These are phyloP conservation scores for Esteya vermicola DNA, from an alignment of 2,329 filamentous ascomycete species.

Conservation along the genomic window DNA sequence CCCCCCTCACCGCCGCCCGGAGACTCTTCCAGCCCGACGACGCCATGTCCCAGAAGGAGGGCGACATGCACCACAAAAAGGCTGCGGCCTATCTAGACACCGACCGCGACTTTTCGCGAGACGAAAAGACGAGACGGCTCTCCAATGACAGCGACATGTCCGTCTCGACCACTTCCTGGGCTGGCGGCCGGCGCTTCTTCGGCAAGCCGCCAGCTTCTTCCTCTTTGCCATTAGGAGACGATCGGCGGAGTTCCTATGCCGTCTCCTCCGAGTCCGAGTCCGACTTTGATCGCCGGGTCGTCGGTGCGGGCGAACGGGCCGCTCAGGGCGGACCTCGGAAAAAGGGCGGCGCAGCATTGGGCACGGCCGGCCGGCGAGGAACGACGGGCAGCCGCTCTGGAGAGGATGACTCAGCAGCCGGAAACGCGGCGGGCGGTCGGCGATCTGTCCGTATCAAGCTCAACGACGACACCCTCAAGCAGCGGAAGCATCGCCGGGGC, in stretches of 20 bases:
- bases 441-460: conserved; percentile 86
- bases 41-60: neutral
- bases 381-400: conserved; percentile 6
- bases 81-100: neutral
- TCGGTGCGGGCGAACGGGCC: conserved; percentile 18
- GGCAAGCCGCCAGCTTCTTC: conserved; percentile 27
- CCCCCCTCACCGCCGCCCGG: conserved; percentile 56
- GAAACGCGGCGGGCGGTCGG: conserved; percentile 26
- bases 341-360: neutral
- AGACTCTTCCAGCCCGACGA: conserved; percentile 36
- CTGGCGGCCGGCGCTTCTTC: conserved; percentile 14
- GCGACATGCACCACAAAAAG: neutral
- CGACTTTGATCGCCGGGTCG: conserved; percentile 27
- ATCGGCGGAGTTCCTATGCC: conserved; percentile 35
- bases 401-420: conserved; percentile 28
- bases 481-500: conserved; percentile 56
- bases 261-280: conserved; percentile 59
- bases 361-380: conserved; percentile 2
- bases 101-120: neutral
- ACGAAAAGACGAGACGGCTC: conserved; percentile 5
- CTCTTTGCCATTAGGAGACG: too few relatives aligned
- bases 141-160: conserved; percentile 5
- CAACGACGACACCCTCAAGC: conserved; percentile 60
- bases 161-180: neutral
- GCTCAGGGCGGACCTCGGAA: neutral